A percentile compares a stretch with the other conserved stretches of the same genome.
Conservation (phyloP, 1,284 basidiomycete species). For the Vanrija humicola region DNA sequence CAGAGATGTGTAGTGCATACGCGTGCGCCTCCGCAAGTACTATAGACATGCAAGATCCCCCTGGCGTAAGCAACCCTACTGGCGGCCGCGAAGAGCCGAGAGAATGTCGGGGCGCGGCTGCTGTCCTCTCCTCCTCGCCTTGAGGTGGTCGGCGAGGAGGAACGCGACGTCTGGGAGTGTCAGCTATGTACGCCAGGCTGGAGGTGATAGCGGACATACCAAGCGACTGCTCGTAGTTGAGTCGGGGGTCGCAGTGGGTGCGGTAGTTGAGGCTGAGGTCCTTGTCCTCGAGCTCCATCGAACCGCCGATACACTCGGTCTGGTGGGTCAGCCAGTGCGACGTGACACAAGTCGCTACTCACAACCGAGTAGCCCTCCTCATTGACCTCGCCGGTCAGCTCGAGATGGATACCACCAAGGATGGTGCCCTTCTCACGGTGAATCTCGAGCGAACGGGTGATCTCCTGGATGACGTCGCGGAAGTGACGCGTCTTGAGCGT, state of each 20-base stretch:
- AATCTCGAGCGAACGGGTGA: slow-evolving; percentile 75
- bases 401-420: slow-evolving; percentile 91
- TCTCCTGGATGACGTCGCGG: slow-evolving; percentile 82
- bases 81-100: no score
- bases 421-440: slow-evolving; percentile 67
- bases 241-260: slow-evolving; percentile 51
- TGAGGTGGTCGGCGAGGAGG: slow-evolving; percentile 49
- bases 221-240: slow-evolving; percentile 57
- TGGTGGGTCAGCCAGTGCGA: slow-evolving; percentile 5
- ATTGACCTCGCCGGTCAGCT: slow-evolving; percentile 93
- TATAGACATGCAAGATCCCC: no score
- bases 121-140: slow-evolving; percentile 43
- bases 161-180: slow-evolving; percentile 50
- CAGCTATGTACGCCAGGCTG: neutral
- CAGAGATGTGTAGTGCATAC: no score
- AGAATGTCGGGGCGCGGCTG: slow-evolving; percentile 20
- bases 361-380: slow-evolving; percentile 85
- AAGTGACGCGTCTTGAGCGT: slow-evolving; percentile 83
- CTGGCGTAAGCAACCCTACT: no score
- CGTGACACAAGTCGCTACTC: slow-evolving; percentile 8
- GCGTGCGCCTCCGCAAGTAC: no score
- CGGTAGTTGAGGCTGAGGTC: slow-evolving; percentile 55
- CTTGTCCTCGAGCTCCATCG: slow-evolving; percentile 56
- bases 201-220: slow-evolving; percentile 23
- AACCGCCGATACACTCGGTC: slow-evolving; percentile 58